phyloP scores from a whole-genome alignment of 1,284 basidiomycete species.

The Papiliotrema flavescens region DNA sequence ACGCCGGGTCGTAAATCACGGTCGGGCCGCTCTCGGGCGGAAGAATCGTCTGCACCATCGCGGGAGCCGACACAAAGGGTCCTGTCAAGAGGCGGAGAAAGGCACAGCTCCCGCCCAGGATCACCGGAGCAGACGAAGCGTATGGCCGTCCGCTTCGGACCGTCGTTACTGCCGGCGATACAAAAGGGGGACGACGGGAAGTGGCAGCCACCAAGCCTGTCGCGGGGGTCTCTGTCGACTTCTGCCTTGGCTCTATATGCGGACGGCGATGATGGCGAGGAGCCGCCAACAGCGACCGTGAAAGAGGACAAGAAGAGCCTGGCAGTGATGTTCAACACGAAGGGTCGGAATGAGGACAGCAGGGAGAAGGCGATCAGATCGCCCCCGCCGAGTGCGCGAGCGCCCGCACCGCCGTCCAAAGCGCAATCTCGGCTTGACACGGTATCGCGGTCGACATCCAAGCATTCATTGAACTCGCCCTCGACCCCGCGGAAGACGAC shows the following conservation, averaged over 20 bases:
- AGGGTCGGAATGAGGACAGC: background rate
- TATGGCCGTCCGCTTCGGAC: conserved; percentile 16
- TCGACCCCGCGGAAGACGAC: background rate
- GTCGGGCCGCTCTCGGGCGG: no score
- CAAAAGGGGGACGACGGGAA: conserved; percentile 29
- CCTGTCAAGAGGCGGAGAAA: background rate
- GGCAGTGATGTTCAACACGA: conserved; percentile 16
- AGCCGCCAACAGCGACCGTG: background rate
- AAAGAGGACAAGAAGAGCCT: conserved; percentile 10
- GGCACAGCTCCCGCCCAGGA: conserved; percentile 1
- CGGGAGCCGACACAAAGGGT: background rate
- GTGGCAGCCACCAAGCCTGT: conserved; percentile 39
- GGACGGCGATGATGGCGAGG: conserved; percentile 9
- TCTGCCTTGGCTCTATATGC: conserved; percentile 22
- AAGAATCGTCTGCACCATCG: background rate
- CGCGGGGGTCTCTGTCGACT: conserved; percentile 34
- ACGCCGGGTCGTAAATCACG: background rate
- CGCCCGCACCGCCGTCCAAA: no score
- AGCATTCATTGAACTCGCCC: no score
- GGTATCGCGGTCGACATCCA: no score
- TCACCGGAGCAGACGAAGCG: conserved; percentile 14
- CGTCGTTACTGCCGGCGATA: conserved; percentile 20
- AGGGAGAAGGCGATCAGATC: background rate
- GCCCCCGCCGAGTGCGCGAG: no score
- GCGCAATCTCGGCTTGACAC: no score